These are phyloP conservation scores for Penicillium sp. DNA, from an alignment of 2,329 filamentous ascomycete genomes.

Conservation along the genomic window DNA sequence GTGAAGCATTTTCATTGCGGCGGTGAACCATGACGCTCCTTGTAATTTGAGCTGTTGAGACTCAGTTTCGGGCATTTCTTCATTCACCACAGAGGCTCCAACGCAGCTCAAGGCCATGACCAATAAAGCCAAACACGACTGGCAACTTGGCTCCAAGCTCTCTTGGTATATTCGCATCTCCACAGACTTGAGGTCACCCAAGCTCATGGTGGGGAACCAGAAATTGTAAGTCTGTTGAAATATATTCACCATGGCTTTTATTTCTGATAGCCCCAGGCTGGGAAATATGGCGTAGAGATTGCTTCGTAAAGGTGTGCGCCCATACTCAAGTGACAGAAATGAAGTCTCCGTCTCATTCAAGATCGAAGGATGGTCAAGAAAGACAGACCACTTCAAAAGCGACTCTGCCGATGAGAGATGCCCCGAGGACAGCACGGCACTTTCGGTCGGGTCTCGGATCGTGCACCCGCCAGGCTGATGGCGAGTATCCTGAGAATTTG, in stretches of 20 bases:
- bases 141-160: conserved; percentile 4
- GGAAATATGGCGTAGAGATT: conserved; percentile 6
- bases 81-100: conserved; percentile 2
- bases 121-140: conserved; percentile 9
- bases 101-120: conserved; percentile 13
- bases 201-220: conserved; percentile 11
- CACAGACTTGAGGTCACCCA: not conserved
- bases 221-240: conserved; percentile 12
- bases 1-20: conserved; percentile 11
- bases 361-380: conserved; percentile 4
- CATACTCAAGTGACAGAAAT: conserved; percentile 4
- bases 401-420: conserved; percentile 11
- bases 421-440: conserved; percentile 6
- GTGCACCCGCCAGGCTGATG: conserved; percentile 1
- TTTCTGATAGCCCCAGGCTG: conserved; percentile 3
- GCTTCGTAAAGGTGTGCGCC: not conserved
- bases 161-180: conserved; percentile 5
- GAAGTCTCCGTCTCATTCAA: not conserved
- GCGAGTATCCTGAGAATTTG: not conserved
- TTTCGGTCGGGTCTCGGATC: conserved; percentile 7
- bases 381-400: conserved; percentile 8
- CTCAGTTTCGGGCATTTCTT: not conserved
- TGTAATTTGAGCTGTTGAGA: conserved; percentile 3
- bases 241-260: conserved; percentile 1
- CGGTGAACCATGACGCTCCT: conserved; percentile 8